phyloP scores from a whole-genome alignment of 805 yeast genomes.

The Wickerhamiella nectarea region DNA sequence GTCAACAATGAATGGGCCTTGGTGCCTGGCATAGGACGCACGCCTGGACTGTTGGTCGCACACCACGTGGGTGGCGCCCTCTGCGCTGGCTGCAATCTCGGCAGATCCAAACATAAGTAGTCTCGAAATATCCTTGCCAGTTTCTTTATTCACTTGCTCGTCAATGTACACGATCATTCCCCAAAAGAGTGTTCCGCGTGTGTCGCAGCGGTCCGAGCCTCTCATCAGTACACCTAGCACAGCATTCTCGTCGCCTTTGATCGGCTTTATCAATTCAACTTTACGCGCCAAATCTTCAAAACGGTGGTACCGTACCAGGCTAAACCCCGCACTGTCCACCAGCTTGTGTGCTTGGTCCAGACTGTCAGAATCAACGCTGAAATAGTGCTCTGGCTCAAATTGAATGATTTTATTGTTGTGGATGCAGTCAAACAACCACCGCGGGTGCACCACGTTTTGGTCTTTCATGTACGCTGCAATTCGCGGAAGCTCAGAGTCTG shows the following conservation, averaged over 20 bases:
- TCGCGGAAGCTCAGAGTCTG: constrained; percentile 17
- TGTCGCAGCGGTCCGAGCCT: background rate
- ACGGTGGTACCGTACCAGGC: constrained; percentile 32
- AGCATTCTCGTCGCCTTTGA: background rate
- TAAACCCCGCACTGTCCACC: constrained; percentile 51
- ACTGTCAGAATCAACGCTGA: constrained; percentile 27
- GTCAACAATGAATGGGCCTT: constrained; percentile 6
- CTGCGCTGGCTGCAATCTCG: background rate
- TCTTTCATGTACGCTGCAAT: constrained; percentile 17
- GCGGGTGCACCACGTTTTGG: constrained; percentile 47
- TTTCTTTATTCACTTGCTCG: background rate
- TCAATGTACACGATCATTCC: constrained; percentile 5
- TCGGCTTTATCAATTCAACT: constrained; percentile 11
- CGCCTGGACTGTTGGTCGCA: background rate
- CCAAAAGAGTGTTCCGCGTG: constrained; percentile 5
- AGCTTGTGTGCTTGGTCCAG: constrained; percentile 19
- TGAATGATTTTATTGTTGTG: constrained; percentile 30
- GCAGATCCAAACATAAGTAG: constrained; percentile 5
- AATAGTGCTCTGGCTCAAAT: constrained; percentile 49
- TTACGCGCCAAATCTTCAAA: constrained; percentile 17
- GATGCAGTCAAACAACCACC: constrained; percentile 64
- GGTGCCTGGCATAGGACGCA: constrained; percentile 1
- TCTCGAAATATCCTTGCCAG: background rate
- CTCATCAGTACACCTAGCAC: background rate
- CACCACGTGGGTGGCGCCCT: constrained; percentile 3